Evolutionary conservation across 257 asterid genomes (phyloP).

Genomic region (Ehretia macrophylla): DNA sequence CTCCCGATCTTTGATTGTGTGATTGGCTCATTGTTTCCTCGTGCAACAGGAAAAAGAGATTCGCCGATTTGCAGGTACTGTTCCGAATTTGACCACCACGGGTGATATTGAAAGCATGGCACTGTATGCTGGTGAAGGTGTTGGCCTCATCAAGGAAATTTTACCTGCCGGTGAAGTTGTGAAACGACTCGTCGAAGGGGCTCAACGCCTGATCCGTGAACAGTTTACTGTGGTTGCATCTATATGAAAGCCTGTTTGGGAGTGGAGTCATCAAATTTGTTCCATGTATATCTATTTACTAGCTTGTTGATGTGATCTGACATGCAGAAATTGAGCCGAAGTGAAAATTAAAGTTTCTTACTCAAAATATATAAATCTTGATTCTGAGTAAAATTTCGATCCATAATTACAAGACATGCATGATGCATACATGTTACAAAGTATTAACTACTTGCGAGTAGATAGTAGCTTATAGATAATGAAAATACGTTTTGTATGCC

Average conservation of each 20-base stretch:
- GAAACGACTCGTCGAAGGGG: slow-evolving; percentile 51
- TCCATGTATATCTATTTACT: not conserved
- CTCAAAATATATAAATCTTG: too few species aligned
- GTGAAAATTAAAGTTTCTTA: too few species aligned
- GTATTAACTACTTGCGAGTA: too few species aligned
- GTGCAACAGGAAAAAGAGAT: slow-evolving; percentile 62
- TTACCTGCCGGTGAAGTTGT: slow-evolving; percentile 70
- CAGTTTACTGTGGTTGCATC: slow-evolving; percentile 20
- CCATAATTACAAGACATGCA: too few species aligned
- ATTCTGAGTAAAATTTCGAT: too few species aligned
- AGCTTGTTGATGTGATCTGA: too few species aligned
- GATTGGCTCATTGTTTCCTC: slow-evolving; percentile 3
- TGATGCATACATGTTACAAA: too few species aligned
- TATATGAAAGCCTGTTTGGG: not conserved
- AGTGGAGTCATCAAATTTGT: too few species aligned
- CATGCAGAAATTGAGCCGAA: too few species aligned
- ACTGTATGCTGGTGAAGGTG: slow-evolving; percentile 74
- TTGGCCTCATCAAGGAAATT: slow-evolving; percentile 59
- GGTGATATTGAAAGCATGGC: slow-evolving; percentile 86
- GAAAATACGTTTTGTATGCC: too few species aligned
- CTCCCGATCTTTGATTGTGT: not conserved
- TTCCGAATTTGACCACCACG: slow-evolving; percentile 57
- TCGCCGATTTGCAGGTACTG: slow-evolving; percentile 70
- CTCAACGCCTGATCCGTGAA: slow-evolving; percentile 49
- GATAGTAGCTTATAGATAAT: too few species aligned